These are phyloP conservation scores for Diplodia sapinea DNA, from an alignment of 2,329 filamentous ascomycete species.

Conservation along the genomic window DNA sequence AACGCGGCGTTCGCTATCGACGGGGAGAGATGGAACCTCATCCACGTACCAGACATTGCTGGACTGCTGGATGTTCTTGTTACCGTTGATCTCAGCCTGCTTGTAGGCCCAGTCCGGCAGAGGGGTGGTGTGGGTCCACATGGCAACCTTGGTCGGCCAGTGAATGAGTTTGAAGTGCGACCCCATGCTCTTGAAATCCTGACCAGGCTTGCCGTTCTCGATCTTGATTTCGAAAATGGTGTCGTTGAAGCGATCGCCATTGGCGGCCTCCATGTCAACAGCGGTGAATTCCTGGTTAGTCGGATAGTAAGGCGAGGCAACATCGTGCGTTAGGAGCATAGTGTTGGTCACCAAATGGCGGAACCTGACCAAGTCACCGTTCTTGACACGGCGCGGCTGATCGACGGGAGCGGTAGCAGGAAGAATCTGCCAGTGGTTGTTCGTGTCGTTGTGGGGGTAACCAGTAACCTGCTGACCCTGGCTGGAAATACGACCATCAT, in stretches of 20 bases:
- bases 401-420: constrained; percentile 64
- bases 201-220: constrained; percentile 78
- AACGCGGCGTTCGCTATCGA: constrained; percentile 72
- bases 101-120: constrained; percentile 98
- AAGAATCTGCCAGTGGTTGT: constrained; percentile 96
- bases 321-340: constrained; percentile 89
- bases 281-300: constrained; percentile 99
- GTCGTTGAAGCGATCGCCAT: constrained; percentile 78
- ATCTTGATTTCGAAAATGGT: constrained; percentile 92
- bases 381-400: constrained; percentile 70
- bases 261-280: constrained; percentile 72
- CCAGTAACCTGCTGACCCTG: constrained; percentile 97
- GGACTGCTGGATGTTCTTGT: constrained; percentile 88
- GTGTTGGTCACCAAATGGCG: constrained; percentile 86
- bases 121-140: constrained; percentile 97
- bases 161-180: constrained; percentile 97
- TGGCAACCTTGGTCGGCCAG: constrained; percentile 91
- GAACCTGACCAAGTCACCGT: constrained; percentile 85
- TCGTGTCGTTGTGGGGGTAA: constrained; percentile 97
- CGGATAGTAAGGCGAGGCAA: constrained; percentile 92
- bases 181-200: constrained; percentile 88
- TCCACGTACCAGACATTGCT: constrained; percentile 97
- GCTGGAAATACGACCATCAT: constrained; percentile 95
- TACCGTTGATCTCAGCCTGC: constrained; percentile 98
- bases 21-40: constrained; percentile 79